Evolutionary conservation across 768 basidiomycete species (phyloP).

Genomic region (Lentinula raphanica): DNA sequence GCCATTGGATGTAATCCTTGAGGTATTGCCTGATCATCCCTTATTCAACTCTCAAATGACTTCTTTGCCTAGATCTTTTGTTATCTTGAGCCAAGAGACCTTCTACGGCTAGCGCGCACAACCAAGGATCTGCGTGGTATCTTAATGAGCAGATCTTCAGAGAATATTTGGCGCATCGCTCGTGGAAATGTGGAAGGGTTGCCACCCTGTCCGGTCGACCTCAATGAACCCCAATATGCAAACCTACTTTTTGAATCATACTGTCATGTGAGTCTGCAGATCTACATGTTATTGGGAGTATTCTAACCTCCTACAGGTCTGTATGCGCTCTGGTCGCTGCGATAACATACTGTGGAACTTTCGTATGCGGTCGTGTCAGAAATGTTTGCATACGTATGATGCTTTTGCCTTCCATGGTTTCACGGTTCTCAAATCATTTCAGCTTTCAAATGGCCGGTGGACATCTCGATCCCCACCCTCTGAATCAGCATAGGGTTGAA

Average conservation of each 20-base stretch:
- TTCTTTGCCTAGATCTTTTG: conserved; percentile 45
- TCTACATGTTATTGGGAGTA: no score
- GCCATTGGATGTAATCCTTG: conserved; percentile 4
- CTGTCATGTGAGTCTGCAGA: conserved; percentile 40
- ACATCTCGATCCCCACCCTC: no score
- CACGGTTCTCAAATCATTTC: background rate
- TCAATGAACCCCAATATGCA: conserved; percentile 47
- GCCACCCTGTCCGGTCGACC: conserved; percentile 41
- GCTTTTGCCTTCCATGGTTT: conserved; percentile 11
- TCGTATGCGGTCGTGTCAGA: conserved; percentile 26
- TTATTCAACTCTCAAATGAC: background rate
- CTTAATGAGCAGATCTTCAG: conserved; percentile 42
- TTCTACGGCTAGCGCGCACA: conserved; percentile 45
- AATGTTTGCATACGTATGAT: conserved; percentile 17
- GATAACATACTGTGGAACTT: conserved; percentile 24
- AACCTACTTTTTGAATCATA: conserved; percentile 47
- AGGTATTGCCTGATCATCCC: background rate
- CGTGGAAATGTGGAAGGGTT: conserved; percentile 36
- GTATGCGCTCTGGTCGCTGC: conserved; percentile 23
- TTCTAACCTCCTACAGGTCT: conserved; percentile 21
- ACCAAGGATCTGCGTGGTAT: conserved; percentile 43
- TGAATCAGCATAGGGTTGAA: no score
- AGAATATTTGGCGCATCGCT: conserved; percentile 44
- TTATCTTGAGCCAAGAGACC: conserved; percentile 42
- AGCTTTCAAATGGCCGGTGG: background rate